Conservation (phyloP, 2,329 filamentous ascomycete species). For the Raffaelea arxii region DNA sequence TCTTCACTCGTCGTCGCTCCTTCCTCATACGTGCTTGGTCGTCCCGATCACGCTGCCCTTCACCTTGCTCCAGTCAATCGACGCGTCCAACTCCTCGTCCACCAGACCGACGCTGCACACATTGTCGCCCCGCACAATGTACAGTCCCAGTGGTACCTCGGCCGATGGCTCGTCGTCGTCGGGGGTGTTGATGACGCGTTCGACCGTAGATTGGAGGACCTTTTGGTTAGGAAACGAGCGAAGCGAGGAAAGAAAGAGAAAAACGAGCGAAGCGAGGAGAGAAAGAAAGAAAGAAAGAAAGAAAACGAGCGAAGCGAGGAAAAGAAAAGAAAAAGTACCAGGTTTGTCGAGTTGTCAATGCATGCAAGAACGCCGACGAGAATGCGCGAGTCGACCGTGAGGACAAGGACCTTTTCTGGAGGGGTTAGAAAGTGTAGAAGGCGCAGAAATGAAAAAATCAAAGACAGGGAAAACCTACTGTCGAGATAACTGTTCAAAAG, state of each 20-base stretch:
- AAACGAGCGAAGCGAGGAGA: background rate
- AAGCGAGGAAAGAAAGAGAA: conserved; percentile 11
- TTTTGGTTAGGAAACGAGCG: conserved; percentile 17
- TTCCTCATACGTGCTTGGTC: conserved; percentile 68
- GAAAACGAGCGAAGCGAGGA: background rate
- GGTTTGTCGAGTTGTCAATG: conserved; percentile 85
- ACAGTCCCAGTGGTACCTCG: conserved; percentile 76
- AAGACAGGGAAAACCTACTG: conserved; percentile 15
- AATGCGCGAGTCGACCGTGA: conserved; percentile 87
- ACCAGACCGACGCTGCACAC: conserved; percentile 84
- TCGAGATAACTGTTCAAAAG: conserved; percentile 21
- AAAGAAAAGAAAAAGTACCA: conserved; percentile 38
- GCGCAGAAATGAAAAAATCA: background rate
- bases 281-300: background rate
- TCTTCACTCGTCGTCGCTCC: no score
- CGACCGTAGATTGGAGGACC: conserved; percentile 74
- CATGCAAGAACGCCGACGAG: conserved; percentile 73
- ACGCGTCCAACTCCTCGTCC: conserved; percentile 78
- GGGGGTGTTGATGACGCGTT: conserved; percentile 78
- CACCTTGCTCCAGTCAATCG: conserved; percentile 89
- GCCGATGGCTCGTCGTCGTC: conserved; percentile 76
- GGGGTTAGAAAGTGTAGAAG: background rate
- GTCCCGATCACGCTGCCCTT: conserved; percentile 73
- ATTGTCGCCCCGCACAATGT: conserved; percentile 89
- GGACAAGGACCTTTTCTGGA: conserved; percentile 79